Evolutionary conservation across 148 eudicot genomes (phyloP).

Genomic region (Rhododendron ferrugineum): DNA sequence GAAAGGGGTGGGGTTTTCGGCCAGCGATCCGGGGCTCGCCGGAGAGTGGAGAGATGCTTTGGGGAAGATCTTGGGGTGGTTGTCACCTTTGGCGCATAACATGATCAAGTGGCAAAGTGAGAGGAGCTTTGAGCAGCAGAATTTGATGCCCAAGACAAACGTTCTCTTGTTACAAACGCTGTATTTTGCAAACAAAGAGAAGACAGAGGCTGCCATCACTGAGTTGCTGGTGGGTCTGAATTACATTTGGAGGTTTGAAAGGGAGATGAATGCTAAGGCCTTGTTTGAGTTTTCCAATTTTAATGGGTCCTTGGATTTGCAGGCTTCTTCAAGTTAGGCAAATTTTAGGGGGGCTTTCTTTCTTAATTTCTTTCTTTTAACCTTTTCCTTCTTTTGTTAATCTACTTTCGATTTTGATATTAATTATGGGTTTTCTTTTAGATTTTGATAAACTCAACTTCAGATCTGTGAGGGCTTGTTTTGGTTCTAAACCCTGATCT

Average conservation of each 20-base stretch:
- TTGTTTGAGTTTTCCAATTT: slow-evolving; percentile 46
- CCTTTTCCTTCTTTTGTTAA: background rate
- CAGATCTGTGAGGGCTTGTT: slow-evolving; percentile 18
- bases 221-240: slow-evolving; percentile 90
- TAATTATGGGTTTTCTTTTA: background rate
- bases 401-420: background rate
- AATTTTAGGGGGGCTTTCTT: background rate
- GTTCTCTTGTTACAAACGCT: slow-evolving; percentile 71
- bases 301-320: slow-evolving; percentile 29
- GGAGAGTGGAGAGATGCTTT: slow-evolving; percentile 88
- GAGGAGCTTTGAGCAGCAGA: slow-evolving; percentile 83
- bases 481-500: slow-evolving; percentile 17
- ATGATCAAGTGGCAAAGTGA: slow-evolving; percentile 96
- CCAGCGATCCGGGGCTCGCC: slow-evolving; percentile 66
- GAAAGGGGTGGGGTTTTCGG: slow-evolving; percentile 70
- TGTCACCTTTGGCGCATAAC: slow-evolving; percentile 80
- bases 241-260: slow-evolving; percentile 86
- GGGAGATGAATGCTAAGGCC: slow-evolving; percentile 90
- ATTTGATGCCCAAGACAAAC: slow-evolving; percentile 41
- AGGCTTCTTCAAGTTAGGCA: slow-evolving; percentile 10
- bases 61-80: slow-evolving; percentile 66
- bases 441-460: slow-evolving; percentile 13
- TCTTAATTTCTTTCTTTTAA: background rate
- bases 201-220: slow-evolving; percentile 83
- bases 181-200: slow-evolving; percentile 63